These are phyloP conservation scores for Candolleomyces eurysporus DNA, from an alignment of 768 basidiomycete genomes.

Conservation along the genomic window DNA sequence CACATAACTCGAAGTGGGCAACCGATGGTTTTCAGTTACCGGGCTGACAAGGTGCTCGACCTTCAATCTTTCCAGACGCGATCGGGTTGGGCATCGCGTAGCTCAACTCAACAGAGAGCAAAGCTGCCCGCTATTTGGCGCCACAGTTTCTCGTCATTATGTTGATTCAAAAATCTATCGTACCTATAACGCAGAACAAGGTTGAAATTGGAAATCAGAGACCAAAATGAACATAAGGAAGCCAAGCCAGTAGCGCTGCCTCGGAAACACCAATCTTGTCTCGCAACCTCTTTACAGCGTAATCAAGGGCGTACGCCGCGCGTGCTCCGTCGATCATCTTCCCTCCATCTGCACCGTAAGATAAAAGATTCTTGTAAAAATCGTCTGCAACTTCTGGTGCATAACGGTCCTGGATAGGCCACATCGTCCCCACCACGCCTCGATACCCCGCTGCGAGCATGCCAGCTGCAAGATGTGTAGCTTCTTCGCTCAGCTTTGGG, in stretches of 20 bases:
- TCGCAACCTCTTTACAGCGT: not conserved
- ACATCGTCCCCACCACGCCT: slow-evolving; percentile 36
- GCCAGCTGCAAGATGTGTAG: slow-evolving; percentile 35
- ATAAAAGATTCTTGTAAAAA: slow-evolving; percentile 23
- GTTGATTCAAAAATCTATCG: too few species aligned
- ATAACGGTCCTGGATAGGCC: slow-evolving; percentile 32
- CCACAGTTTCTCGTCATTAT: too few species aligned
- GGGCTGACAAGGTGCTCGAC: too few species aligned
- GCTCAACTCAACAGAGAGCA: too few species aligned
- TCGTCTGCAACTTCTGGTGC: slow-evolving; percentile 26
- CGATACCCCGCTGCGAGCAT: slow-evolving; percentile 29
- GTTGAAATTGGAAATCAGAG: not conserved
- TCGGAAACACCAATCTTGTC: not conserved
- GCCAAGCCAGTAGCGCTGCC: not conserved
- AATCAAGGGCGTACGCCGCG: not conserved
- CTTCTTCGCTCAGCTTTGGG: slow-evolving; percentile 26
- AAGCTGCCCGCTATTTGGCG: too few species aligned
- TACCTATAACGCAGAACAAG: too few species aligned
- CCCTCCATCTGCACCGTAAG: not conserved
- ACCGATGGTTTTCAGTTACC: too few species aligned
- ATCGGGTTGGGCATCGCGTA: too few species aligned
- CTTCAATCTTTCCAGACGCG: too few species aligned
- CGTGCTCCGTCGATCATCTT: not conserved
- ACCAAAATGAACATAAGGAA: not conserved
- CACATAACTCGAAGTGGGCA: too few species aligned